Evolutionary conservation across 805 yeast genomes (phyloP).

Genomic region (Wickerhamomyces strasburgensis): DNA sequence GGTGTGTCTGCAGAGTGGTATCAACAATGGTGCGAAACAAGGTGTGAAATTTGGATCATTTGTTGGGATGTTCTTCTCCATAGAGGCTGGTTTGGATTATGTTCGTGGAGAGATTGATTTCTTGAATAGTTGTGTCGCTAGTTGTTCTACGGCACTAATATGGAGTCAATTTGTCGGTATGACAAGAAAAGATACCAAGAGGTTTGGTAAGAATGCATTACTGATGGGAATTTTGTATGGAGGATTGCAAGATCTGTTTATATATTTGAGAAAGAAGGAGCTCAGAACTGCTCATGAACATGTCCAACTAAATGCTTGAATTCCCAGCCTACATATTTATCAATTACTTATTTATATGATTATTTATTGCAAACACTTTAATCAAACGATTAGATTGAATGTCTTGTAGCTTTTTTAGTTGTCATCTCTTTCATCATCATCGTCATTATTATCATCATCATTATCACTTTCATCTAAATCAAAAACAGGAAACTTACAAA

Average conservation of each 20-base stretch:
- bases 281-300: slow-evolving; percentile 44
- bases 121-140: slow-evolving; percentile 55
- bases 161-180: slow-evolving; percentile 43
- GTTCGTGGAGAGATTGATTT: slow-evolving; percentile 52
- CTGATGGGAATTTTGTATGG: slow-evolving; percentile 59
- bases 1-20: slow-evolving; percentile 56
- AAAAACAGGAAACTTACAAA: slow-evolving; percentile 76
- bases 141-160: slow-evolving; percentile 44
- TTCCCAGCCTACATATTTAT: background rate
- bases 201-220: slow-evolving; percentile 46
- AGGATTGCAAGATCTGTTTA: slow-evolving; percentile 57
- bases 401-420: too few species aligned
- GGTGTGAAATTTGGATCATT: slow-evolving; percentile 39
- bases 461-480: slow-evolving; percentile 64
- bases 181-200: slow-evolving; percentile 37
- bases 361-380: background rate
- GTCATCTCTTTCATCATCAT: too few species aligned
- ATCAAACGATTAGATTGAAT: background rate
- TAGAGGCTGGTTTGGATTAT: slow-evolving; percentile 59
- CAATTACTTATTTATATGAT: background rate
- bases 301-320: background rate
- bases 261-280: slow-evolving; percentile 53
- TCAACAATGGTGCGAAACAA: slow-evolving; percentile 40
- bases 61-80: slow-evolving; percentile 46
- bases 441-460: slow-evolving; percentile 27